Conservation (phyloP, 768 basidiomycete genomes). For the Tricholoma hemisulphureum region DNA sequence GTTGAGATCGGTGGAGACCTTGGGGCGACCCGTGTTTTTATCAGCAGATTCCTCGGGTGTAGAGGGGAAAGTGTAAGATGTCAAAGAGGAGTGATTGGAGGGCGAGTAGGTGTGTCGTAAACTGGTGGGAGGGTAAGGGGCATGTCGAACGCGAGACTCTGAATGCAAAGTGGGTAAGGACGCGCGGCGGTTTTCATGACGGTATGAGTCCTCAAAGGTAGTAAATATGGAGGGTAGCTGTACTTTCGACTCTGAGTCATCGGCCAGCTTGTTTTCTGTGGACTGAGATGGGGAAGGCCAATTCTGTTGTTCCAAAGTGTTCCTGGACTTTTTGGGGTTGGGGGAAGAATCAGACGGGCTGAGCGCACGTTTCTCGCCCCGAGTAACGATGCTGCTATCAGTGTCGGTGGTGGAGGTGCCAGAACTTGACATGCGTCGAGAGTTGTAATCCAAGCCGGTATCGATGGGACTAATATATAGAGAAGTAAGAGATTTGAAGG, state of each 20-base stretch:
- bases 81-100: constrained; percentile 42
- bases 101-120: constrained; percentile 49
- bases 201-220: constrained; percentile 61
- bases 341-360: constrained; percentile 56
- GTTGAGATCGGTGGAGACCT: constrained; percentile 48
- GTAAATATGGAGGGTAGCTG: constrained; percentile 75
- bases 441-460: constrained; percentile 55
- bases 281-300: constrained; percentile 34
- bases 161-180: constrained; percentile 62
- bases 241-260: constrained; percentile 53
- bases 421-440: constrained; percentile 77
- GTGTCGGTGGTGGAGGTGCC: constrained; percentile 67
- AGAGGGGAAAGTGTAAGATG: constrained; percentile 57
- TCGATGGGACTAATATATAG: constrained; percentile 14
- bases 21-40: constrained; percentile 39
- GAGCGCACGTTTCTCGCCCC: constrained; percentile 57
- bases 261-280: constrained; percentile 37
- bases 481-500: constrained; percentile 2
- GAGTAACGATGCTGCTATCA: constrained; percentile 59
- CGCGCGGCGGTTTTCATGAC: constrained; percentile 55
- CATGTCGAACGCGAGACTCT: constrained; percentile 52
- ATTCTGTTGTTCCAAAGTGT: constrained; percentile 29
- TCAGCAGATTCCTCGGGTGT: constrained; percentile 39
- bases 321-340: constrained; percentile 49
- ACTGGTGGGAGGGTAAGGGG: constrained; percentile 54